Evolutionary conservation across 1,284 basidiomycete genomes (phyloP), one percentile per base, ranked within the genome.

Genomic region (Fomitiporia mediterranea): DNA sequence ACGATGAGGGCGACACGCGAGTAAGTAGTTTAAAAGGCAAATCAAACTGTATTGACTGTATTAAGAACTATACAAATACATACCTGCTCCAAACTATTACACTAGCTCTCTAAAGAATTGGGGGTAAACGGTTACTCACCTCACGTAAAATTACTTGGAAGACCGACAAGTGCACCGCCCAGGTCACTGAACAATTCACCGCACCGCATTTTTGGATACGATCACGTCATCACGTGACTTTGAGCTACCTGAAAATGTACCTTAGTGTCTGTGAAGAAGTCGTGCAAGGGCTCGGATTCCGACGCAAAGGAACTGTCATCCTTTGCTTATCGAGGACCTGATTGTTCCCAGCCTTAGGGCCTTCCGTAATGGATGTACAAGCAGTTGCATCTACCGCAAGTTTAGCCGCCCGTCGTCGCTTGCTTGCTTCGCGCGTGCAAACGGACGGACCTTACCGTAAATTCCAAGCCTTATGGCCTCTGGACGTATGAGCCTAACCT

Each of bases 41-140:
- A 57, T 46, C 39, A 51, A 44, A 30, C 4, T 50, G 38, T 51
- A 57, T 57, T 57, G 32, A 6, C 53, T 48, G 44, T 27, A 35
- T 34, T 19, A 39, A 39, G 43, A 49, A 40, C n/a, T 30, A 43
- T 25, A 32, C 28, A 38, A 49, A 40, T 55, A 42, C 32, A 55
- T 34, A 50, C 15, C 46, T 37, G n/a, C 39, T 23, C 43, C 46
- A 50, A 42, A 25, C 13, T 50, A 32, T 23, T 17, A 3, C 40
- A 1, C 30, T 25, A 34, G 19, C 51, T 43, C n/a, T 25, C 21
- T 21, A 15, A 15, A 30, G 13, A n/a, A 21, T 21, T 43, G n/a
- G n/a, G n/a, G n/a, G n/a, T n/a, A n/a, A n/a, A n/a, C n/a, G 27
- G 4, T n/a, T 25, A 46, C 44, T 46, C 17, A 46, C 44, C 44